These are phyloP conservation scores for Fusarium buharicum DNA, from an alignment of 2,329 filamentous ascomycete genomes.

Conservation along the genomic window DNA sequence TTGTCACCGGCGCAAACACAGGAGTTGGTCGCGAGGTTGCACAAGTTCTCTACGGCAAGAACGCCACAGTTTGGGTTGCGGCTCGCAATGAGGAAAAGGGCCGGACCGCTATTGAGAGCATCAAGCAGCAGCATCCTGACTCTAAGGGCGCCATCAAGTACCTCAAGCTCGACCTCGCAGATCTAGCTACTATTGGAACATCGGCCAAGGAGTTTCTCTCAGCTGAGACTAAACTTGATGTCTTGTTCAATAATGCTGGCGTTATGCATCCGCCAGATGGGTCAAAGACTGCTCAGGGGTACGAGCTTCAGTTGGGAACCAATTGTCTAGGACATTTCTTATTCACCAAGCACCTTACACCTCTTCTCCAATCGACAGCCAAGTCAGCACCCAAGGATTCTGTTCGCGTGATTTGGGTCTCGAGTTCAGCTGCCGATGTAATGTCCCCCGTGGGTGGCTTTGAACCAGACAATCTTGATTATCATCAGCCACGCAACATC, in stretches of 20 bases:
- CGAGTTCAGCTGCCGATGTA: conserved; percentile 46
- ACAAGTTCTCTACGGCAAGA: conserved; percentile 63
- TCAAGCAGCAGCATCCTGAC: conserved; percentile 51
- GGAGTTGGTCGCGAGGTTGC: conserved; percentile 63
- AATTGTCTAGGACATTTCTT: conserved; percentile 56
- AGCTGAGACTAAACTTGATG: conserved; percentile 49
- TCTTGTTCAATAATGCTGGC: conserved; percentile 59
- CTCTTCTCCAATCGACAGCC: conserved; percentile 51
- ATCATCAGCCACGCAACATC: conserved; percentile 37
- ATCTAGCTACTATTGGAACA: conserved; percentile 50
- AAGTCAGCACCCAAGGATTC: conserved; percentile 47
- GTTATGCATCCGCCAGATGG: conserved; percentile 56
- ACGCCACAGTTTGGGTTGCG: conserved; percentile 66
- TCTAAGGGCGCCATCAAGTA: conserved; percentile 56
- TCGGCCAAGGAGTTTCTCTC: conserved; percentile 49
- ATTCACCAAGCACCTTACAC: conserved; percentile 54
- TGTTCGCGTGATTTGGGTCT: conserved; percentile 48
- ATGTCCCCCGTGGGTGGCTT: conserved; percentile 39
- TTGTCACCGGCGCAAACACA: conserved; percentile 59
- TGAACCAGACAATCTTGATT: conserved; percentile 46
- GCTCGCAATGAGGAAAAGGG: conserved; percentile 60
- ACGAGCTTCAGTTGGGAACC: conserved; percentile 56
- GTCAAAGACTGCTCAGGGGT: conserved; percentile 54
- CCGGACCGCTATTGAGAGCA: conserved; percentile 55
- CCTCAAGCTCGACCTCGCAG: conserved; percentile 58